Evolutionary conservation across 2,329 filamentous ascomycete genomes (phyloP).

Genomic region (Phialocephala subalpina): DNA sequence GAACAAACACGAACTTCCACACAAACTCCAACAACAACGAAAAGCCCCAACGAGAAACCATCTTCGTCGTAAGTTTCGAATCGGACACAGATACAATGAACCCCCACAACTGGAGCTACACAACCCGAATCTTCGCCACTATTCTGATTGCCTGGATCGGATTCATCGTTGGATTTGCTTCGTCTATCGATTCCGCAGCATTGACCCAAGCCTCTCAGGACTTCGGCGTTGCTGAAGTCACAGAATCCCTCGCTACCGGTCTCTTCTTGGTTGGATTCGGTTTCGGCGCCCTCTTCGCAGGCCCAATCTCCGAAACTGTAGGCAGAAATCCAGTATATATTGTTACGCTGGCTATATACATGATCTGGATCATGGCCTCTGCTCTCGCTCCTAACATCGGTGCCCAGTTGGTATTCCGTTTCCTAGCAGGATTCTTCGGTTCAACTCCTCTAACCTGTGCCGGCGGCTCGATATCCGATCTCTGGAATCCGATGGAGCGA

Average conservation of each 20-base stretch:
- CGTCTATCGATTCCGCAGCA: constrained; percentile 60
- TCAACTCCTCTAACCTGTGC: constrained; percentile 26
- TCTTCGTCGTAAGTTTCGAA: constrained; percentile 53
- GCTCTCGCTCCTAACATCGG: constrained; percentile 43
- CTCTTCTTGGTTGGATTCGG: constrained; percentile 48
- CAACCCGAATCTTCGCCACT: constrained; percentile 48
- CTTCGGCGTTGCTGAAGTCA: constrained; percentile 57
- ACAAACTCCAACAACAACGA: constrained; percentile 17
- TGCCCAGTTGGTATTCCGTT: constrained; percentile 30
- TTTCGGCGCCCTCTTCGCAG: constrained; percentile 47
- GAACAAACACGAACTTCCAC: constrained; percentile 10
- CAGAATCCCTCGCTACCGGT: constrained; percentile 57
- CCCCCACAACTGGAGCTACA: constrained; percentile 49
- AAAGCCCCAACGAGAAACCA: constrained; percentile 31
- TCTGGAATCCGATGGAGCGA: constrained; percentile 44
- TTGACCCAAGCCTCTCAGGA: constrained; percentile 52
- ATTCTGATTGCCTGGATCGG: constrained; percentile 55
- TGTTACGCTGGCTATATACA: constrained; percentile 50
- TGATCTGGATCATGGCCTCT: constrained; percentile 54
- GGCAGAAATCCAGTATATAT: constrained; percentile 52
- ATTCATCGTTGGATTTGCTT: constrained; percentile 58
- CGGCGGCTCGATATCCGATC: constrained; percentile 47
- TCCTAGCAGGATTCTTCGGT: constrained; percentile 33
- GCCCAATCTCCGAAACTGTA: constrained; percentile 50
- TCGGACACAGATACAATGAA: constrained; percentile 47